phyloP scores from a whole-genome alignment of 1,139 yeast genomes.

The Hemisphaericaspora lyxosophila region DNA sequence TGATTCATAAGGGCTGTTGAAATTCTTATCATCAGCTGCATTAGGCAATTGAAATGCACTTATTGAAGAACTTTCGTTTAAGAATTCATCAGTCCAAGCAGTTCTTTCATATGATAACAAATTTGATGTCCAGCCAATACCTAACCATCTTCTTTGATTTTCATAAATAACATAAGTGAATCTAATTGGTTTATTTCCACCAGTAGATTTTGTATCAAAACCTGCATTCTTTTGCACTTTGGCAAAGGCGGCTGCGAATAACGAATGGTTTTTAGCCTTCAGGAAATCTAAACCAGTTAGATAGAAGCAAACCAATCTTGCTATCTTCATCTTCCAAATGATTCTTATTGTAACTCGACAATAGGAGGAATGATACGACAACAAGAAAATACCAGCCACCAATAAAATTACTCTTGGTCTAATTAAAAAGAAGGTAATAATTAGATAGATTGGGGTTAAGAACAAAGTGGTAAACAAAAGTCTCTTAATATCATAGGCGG shows the following conservation, averaged over 20 bases:
- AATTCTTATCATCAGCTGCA: conserved; percentile 36
- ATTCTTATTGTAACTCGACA: conserved; percentile 77
- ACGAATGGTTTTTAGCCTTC: conserved; percentile 46
- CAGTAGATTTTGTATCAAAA: conserved; percentile 19
- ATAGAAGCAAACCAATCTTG: conserved; percentile 72
- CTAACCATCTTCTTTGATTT: conserved; percentile 96
- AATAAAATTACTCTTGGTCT: conserved; percentile 71
- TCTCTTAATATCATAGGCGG: conserved; percentile 76
- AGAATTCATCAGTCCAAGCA: conserved; percentile 95
- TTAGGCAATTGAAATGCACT: conserved; percentile 81
- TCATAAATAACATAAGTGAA: conserved; percentile 94
- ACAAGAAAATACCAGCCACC: conserved; percentile 56
- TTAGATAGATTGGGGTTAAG: conserved; percentile 78
- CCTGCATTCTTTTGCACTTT: conserved; percentile 58
- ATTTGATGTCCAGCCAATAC: conserved; percentile 96
- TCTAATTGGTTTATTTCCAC: conserved; percentile 59
- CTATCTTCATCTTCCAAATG: conserved; percentile 76
- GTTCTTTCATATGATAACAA: conserved; percentile 89
- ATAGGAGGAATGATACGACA: conserved; percentile 86
- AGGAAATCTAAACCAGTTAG: conserved; percentile 86
- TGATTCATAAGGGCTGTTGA: conserved; percentile 23
- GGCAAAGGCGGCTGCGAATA: conserved; percentile 58
- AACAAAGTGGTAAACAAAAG: conserved; percentile 80
- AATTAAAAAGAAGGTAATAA: conserved; percentile 63
- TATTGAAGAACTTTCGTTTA: conserved; percentile 79